A percentile compares a stretch with the other conserved stretches of the same genome.
Conservation (phyloP, 2,329 filamentous ascomycete genomes). For the Zymoseptoria brevis region DNA sequence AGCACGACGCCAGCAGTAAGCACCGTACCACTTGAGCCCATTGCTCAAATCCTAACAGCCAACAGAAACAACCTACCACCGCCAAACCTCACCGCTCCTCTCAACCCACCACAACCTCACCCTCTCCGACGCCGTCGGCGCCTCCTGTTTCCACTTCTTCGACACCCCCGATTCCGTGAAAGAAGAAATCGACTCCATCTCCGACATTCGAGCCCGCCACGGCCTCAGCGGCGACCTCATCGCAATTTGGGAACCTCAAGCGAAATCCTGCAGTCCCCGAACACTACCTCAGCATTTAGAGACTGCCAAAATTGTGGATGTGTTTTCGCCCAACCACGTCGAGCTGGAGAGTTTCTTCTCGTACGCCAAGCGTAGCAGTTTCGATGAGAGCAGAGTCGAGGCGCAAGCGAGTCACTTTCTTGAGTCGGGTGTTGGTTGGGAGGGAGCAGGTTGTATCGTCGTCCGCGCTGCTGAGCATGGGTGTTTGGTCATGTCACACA, state of each 20-base stretch:
- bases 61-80: conserved; percentile 16
- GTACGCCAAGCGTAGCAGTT: not conserved
- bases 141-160: conserved; percentile 22
- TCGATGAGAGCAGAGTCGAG: conserved; percentile 14
- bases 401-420: conserved; percentile 16
- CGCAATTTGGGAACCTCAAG: conserved; percentile 25
- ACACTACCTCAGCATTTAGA: conserved; percentile 14
- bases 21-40: not conserved
- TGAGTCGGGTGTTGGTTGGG: conserved; percentile 7
- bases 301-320: conserved; percentile 13
- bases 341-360: conserved; percentile 22
- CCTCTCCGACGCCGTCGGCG: conserved; percentile 1
- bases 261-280: conserved; percentile 19
- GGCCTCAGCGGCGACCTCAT: conserved; percentile 10
- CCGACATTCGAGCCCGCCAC: conserved; percentile 1
- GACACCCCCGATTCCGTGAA: conserved; percentile 14
- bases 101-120: conserved; percentile 11
- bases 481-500: conserved; percentile 15
- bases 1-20: conserved; percentile 12
- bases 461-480: conserved; percentile 21
- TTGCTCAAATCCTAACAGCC: not conserved
- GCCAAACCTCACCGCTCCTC: conserved; percentile 19
- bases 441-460: conserved; percentile 15
- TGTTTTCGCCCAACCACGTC: conserved; percentile 26
- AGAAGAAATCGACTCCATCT: conserved; percentile 7